phyloP scores from a whole-genome alignment of 371 early-diverging fungal species.

The Mucor piriformis region DNA sequence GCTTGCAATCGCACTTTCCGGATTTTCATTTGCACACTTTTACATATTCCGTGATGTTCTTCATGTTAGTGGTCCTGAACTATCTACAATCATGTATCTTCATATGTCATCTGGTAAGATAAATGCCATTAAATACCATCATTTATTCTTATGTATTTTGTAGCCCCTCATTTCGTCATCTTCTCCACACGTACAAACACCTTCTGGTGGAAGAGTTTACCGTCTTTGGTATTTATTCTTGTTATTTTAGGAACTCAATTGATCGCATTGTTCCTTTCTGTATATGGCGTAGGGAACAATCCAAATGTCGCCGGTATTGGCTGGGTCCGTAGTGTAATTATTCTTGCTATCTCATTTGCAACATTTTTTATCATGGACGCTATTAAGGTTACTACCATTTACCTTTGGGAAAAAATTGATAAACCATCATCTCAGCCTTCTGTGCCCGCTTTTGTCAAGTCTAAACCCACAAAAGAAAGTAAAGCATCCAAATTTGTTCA shows the following conservation, averaged over 20 bases:
- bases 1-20: slow-evolving; percentile 72
- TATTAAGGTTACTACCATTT: slow-evolving; percentile 80
- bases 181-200: slow-evolving; percentile 89
- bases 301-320: slow-evolving; percentile 52
- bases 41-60: slow-evolving; percentile 72
- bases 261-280: slow-evolving; percentile 86
- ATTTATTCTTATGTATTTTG: slow-evolving; percentile 37
- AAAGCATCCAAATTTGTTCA: slow-evolving; percentile 24
- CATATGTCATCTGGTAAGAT: slow-evolving; percentile 80
- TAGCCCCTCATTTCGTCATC: slow-evolving; percentile 93
- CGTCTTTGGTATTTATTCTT: slow-evolving; percentile 75
- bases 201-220: slow-evolving; percentile 88
- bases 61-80: slow-evolving; percentile 38
- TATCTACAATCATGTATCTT: slow-evolving; percentile 87
- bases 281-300: slow-evolving; percentile 61
- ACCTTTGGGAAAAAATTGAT: slow-evolving; percentile 58
- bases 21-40: slow-evolving; percentile 82
- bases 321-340: slow-evolving; percentile 58
- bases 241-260: slow-evolving; percentile 91
- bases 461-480: slow-evolving; percentile 6
- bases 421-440: background rate
- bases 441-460: slow-evolving; percentile 13
- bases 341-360: slow-evolving; percentile 68
- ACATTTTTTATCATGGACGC: slow-evolving; percentile 81
- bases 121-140: slow-evolving; percentile 4